Evolutionary conservation across 805 yeast species (phyloP), one percentile per base, ranked within the genome.

Genomic region (Pichia californica): DNA sequence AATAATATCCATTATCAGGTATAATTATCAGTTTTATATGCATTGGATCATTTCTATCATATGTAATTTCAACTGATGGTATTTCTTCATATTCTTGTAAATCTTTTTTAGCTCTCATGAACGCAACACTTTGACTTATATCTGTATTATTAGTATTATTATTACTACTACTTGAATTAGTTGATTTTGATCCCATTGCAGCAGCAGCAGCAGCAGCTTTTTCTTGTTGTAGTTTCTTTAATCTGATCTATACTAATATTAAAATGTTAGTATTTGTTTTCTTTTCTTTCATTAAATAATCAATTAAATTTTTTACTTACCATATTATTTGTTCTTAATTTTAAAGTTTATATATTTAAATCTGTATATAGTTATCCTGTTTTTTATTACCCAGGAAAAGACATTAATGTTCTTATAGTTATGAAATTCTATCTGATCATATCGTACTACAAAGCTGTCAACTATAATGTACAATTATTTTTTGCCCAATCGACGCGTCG

Each of bases 1-100:
- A 58, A 56, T 87, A 87, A 55, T 72, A 73, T 7, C 96, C 96
- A 53, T 81, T 83, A 43, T 73, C 79, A 2, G 96, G 95, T 18
- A 51, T 57, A 15, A 86, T 72, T 7, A 57, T 50, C 14, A 88
- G 69, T 36, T 68, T 66, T 54, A 88, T 81, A 45, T 75, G 68
- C 76, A 84, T 76, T 39, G 82, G 70, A 56, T 81, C 77, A 20
- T 66, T 62, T 13, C 77, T 69, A 49, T 78, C 69, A 13, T 79
- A 76, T 48, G 23, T 18, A 10, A 55, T 34, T 4, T 18, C 15
- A 10, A 55, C 48, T 73, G 74, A 29, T 52, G 66, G 36, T 76
- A 66, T 54, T 63, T 63, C 64, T 74, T 81, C 44, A 78, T 79
- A 43, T 56, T 83, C 94, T 8, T 82, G 76, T 37, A 87, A 61